A percentile compares a stretch with the other conserved stretches of the same genome.
Evolutionary conservation across 495 filamentous ascomycete genomes (phyloP).

Genomic region (Jackrogersella minutella): DNA sequence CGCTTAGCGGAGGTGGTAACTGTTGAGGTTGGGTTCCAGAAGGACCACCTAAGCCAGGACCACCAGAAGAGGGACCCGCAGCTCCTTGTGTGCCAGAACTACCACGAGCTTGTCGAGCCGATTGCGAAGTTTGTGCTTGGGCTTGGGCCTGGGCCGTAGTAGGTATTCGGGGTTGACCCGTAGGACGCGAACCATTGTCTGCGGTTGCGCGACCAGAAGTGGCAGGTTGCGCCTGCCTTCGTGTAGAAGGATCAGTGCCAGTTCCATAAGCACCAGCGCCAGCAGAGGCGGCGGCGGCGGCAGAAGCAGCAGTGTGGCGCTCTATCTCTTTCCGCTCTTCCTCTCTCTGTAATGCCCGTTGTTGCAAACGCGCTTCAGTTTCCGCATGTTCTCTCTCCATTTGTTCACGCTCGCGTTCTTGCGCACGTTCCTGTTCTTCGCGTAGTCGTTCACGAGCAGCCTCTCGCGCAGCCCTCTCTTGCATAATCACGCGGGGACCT

Average conservation of each 20-base stretch:
- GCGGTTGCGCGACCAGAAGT: slow-evolving; percentile 27
- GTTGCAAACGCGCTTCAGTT: slow-evolving; percentile 61
- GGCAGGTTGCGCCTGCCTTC: slow-evolving; percentile 40
- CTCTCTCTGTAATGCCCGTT: slow-evolving; percentile 58
- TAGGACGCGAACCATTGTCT: slow-evolving; percentile 25
- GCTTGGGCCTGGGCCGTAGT: slow-evolving; percentile 29
- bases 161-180: slow-evolving; percentile 30
- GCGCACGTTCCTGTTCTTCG: slow-evolving; percentile 69
- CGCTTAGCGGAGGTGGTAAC: slow-evolving; percentile 42
- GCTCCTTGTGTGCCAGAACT: slow-evolving; percentile 24
- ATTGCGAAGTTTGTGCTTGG: slow-evolving; percentile 24
- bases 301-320: slow-evolving; percentile 63
- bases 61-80: slow-evolving; percentile 23
- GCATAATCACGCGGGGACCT: slow-evolving; percentile 78
- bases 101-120: slow-evolving; percentile 24
- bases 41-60: slow-evolving; percentile 33
- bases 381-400: slow-evolving; percentile 60
- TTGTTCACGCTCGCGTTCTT: too few species aligned
- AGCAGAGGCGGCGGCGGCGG: slow-evolving; percentile 69
- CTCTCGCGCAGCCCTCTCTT: slow-evolving; percentile 72
- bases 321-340: slow-evolving; percentile 54
- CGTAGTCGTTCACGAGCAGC: slow-evolving; percentile 60
- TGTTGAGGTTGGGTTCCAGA: slow-evolving; percentile 31
- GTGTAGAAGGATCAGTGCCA: slow-evolving; percentile 44
- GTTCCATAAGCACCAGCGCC: slow-evolving; percentile 59